Base-by-base conservation (phyloP, 2,329 filamentous ascomycete species). In the Aspergillus intermedius region DNA sequence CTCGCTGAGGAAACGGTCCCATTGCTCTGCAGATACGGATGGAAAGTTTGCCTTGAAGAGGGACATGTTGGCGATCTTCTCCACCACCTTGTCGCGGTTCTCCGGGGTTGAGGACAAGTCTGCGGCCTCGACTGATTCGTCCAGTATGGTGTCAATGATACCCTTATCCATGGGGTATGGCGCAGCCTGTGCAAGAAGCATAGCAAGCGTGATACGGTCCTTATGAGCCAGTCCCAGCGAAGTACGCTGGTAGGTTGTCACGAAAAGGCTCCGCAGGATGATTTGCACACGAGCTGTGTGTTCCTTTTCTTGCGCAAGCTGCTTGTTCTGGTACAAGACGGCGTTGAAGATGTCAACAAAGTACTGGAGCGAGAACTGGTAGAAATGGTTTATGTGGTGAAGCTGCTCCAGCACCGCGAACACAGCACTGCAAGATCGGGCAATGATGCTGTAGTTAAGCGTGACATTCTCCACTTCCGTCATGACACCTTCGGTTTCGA, bases 371-470 rank as follows among this genome's bases (percentile, higher is more conserved):
- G 93, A 98, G 77, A 98, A 98, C 67, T 97, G 94, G 71, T 98
- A 98, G 73, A 97, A 97, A 76, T 97, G 93, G 69, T 98, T 96
- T 67, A 98, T 84, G 65, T 96, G 94, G 70, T 97, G 91, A 49
- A 98, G 81, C 69, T 98, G 91, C 73, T 98, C 94, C 52, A 98
- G 77, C 12, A 98, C 88, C 28, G 94, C 90, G 67, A 97, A 98
- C 39, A 98, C 91, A 48, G 93, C 91, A 73, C 91, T 96, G 79
- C 93, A 98, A 39, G 93, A 91, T 60, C 85, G 82, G 49, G 93
- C 93, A 70, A 98, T 90, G 56, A 94, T 83, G 65, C 86, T 87
- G 78, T 98, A 98, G 69, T 95, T 87, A 58, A 87, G 82, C 35
- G 94, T 98, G 65, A 97, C 95, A 63, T 86, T 88, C 59, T 98